These are phyloP conservation scores for Dioscorea zingiberensis DNA, from an alignment of 106 monocot species.

Conservation along the genomic window DNA sequence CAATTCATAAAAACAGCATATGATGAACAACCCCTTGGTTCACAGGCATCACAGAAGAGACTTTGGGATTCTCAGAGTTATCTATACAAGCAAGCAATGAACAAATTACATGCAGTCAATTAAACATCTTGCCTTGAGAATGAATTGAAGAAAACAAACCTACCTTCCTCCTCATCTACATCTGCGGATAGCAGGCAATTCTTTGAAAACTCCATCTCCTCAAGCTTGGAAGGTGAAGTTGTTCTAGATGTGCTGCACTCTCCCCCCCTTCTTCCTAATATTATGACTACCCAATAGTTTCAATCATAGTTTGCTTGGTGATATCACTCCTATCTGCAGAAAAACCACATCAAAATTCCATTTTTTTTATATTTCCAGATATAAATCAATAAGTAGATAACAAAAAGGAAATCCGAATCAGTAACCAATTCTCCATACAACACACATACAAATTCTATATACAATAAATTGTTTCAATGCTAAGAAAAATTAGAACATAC, in stretches of 20 bases:
- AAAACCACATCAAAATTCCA: neutral
- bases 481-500: too few relatives aligned
- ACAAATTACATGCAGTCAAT: too few relatives aligned
- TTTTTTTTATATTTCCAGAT: too few relatives aligned
- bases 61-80: too few relatives aligned
- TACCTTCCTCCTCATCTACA: slow-evolving; percentile 34
- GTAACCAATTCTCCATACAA: too few relatives aligned
- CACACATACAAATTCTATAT: too few relatives aligned
- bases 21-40: too few relatives aligned
- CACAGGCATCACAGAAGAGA: too few relatives aligned
- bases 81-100: too few relatives aligned
- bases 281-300: slow-evolving; percentile 68
- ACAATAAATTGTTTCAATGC: too few relatives aligned
- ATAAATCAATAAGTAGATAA: too few relatives aligned
- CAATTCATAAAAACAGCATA: too few relatives aligned
- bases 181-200: slow-evolving; percentile 41
- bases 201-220: slow-evolving; percentile 42
- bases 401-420: neutral
- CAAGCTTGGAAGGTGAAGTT: slow-evolving; percentile 56
- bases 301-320: slow-evolving; percentile 78
- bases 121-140: neutral
- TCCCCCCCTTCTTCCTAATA: slow-evolving; percentile 32
- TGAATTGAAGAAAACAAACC: neutral
- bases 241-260: slow-evolving; percentile 39
- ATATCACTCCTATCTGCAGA: slow-evolving; percentile 64